Conservation (phyloP, 2,329 filamentous ascomycete genomes). For the Aspergillus calidoustus region DNA sequence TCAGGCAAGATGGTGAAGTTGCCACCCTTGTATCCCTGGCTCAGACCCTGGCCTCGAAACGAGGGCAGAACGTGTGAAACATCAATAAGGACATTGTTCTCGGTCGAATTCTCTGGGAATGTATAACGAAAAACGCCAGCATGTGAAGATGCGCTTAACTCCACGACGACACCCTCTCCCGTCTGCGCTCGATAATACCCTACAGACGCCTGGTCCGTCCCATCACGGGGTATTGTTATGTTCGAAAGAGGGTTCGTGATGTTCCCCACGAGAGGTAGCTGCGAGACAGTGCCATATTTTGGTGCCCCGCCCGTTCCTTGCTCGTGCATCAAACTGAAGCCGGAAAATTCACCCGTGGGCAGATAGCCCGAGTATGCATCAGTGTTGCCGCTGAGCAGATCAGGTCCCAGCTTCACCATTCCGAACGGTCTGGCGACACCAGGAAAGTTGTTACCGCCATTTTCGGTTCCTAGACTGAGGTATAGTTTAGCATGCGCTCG, state of each 20-base stretch:
- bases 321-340: conserved; percentile 69
- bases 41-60: conserved; percentile 62
- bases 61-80: conserved; percentile 70
- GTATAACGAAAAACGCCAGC: conserved; percentile 61
- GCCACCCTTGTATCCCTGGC: conserved; percentile 67
- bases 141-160: conserved; percentile 61
- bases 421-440: conserved; percentile 48
- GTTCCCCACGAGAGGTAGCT: conserved; percentile 59
- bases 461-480: conserved; percentile 34
- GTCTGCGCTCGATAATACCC: conserved; percentile 66
- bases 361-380: conserved; percentile 50
- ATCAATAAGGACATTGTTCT: conserved; percentile 62
- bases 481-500: neutral
- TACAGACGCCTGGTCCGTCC: conserved; percentile 58
- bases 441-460: conserved; percentile 50
- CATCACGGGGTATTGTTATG: conserved; percentile 60
- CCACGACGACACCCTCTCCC: conserved; percentile 59
- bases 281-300: conserved; percentile 70
- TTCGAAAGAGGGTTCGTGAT: conserved; percentile 60
- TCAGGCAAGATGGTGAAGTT: conserved; percentile 58
- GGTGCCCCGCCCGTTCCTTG: conserved; percentile 70
- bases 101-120: conserved; percentile 52
- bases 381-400: conserved; percentile 39
- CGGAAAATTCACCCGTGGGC: conserved; percentile 57
- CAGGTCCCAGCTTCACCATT: conserved; percentile 51